A percentile compares a stretch with the other conserved stretches of the same genome.
phyloP scores from a whole-genome alignment of 163 green algal genomes.

The Trebouxiophyceae sp. region DNA sequence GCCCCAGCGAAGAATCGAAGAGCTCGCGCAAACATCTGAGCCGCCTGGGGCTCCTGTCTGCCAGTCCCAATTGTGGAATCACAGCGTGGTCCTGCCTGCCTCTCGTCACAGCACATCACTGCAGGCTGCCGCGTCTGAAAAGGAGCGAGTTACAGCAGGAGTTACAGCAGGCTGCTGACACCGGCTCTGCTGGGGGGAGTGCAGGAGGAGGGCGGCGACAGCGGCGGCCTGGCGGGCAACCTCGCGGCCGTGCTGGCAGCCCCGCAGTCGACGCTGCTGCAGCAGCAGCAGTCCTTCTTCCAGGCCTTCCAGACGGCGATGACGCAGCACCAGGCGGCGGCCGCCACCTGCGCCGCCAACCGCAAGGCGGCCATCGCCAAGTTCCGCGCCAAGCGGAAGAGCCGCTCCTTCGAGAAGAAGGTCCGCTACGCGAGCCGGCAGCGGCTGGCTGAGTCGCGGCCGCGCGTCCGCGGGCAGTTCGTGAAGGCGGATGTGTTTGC shows the following conservation, averaged over 20 bases:
- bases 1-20: no score
- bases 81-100: no score
- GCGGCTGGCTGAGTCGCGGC: constrained; percentile 54
- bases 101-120: no score
- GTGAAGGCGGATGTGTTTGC: constrained; percentile 34
- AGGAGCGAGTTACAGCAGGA: no score
- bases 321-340: not conserved
- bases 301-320: constrained; percentile 13
- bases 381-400: constrained; percentile 58
- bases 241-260: no score
- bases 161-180: no score
- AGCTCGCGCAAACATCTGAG: no score
- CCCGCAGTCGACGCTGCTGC: not conserved
- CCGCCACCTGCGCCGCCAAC: constrained; percentile 15
- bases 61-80: no score
- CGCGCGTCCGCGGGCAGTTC: constrained; percentile 61
- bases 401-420: constrained; percentile 60
- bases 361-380: constrained; percentile 42
- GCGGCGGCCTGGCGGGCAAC: not conserved
- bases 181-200: no score
- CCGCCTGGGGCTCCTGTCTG: no score
- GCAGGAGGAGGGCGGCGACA: not conserved
- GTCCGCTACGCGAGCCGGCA: constrained; percentile 63
- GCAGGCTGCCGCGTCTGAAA: no score
- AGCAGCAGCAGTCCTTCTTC: constrained; percentile 18